Evolutionary conservation across 805 yeast species (phyloP), one percentile per base, ranked within the genome.

Genomic region (Ogataea degrootiae): DNA sequence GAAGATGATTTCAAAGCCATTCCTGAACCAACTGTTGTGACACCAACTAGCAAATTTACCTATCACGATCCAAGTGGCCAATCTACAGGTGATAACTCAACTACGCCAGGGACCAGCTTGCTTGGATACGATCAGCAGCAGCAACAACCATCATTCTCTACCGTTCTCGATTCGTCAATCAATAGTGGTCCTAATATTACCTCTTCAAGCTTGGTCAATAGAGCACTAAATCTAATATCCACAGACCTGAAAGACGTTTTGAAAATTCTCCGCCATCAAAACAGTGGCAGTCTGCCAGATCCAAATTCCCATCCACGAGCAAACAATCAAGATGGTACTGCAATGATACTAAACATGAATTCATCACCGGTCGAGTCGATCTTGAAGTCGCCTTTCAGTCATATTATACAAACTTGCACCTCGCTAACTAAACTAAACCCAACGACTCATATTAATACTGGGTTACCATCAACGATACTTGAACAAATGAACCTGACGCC

Each of bases 321-420:
- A 6, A 26, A 15, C 31, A 21, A 38, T 11, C 15, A 15, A 37
- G 34, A 15, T 15, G 21, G 38, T 6, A 43, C 39, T 31, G 23
- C 41, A 11, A 35, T 43, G 38, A 42, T 39, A 15, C 43, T 51
- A 37, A 55, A 53, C 39, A 38, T 55, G 45, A 41, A 49, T 14
- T 42, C 54, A 1, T 34, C 29, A 21, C 50, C 61, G 2, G 37
- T 52, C 5, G 49, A 58, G 5, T 62, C 80, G 2, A 68, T 70
- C 46, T 55, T 60, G 22, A 57, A 68, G 3, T 70, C 80, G 0
- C 82, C 83, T 3, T 73, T 74, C 54, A 58, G 67, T n/a, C 57
- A 75, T 2, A 58, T 74, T 6, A 58, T 67, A 11, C 61, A 67
- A 22, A 65, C 71, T 4, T 58, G 57, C 21, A 52, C 66, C 1